Conservation (phyloP, 2,329 filamentous ascomycete genomes). For the Trichoderma sp. region DNA sequence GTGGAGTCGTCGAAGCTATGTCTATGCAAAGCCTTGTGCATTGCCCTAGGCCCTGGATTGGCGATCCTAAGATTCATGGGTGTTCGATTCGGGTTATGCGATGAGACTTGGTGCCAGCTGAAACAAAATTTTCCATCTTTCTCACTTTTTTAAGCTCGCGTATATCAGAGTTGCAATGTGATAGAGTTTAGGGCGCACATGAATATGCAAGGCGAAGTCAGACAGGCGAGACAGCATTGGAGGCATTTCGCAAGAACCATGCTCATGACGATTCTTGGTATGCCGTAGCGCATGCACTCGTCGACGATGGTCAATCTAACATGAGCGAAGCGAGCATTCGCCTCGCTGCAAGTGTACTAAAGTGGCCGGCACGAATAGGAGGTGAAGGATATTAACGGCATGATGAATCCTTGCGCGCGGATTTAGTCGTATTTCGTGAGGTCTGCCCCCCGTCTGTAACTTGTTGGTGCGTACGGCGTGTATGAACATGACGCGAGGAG, state of each 20-base stretch:
- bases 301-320: neutral
- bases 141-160: neutral
- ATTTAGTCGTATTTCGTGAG: neutral
- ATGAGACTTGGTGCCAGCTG: neutral
- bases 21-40: slow-evolving; percentile 2
- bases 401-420: neutral
- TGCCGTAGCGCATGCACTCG: neutral
- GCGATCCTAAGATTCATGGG: slow-evolving; percentile 10
- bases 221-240: slow-evolving; percentile 1
- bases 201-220: neutral
- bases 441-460: neutral
- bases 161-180: neutral
- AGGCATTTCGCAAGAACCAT: neutral
- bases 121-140: neutral
- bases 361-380: slow-evolving; percentile 1
- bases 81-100: slow-evolving; percentile 11
- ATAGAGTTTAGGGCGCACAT: neutral
- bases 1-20: neutral
- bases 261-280: neutral
- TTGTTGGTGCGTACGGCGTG: neutral
- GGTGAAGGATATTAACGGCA: slow-evolving; percentile 15
- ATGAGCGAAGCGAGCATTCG: slow-evolving; percentile 7
- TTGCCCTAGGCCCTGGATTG: neutral
- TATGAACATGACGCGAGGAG: slow-evolving; percentile 8
- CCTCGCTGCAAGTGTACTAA: neutral